phyloP scores from a whole-genome alignment of 306 rosid genomes.

The Betula pendula region DNA sequence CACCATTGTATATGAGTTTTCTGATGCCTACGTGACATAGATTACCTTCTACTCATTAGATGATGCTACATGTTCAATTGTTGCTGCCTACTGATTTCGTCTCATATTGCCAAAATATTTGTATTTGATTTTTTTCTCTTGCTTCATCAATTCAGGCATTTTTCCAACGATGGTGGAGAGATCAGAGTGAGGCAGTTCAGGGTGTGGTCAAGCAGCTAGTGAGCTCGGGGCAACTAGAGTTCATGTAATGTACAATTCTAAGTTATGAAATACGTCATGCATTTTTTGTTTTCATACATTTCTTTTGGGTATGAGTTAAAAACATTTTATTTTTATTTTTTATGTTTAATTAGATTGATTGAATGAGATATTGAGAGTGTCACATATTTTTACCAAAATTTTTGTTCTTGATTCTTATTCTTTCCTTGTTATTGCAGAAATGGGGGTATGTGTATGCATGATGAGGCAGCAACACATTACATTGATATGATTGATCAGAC shows the following conservation, averaged over 20 bases:
- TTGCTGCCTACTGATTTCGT: background rate
- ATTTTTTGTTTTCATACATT: background rate
- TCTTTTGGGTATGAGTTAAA: background rate
- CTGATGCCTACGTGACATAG: background rate
- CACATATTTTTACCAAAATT: background rate
- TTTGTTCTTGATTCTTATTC: constrained; percentile 35
- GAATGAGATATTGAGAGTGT: constrained; percentile 32
- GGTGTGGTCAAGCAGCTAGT: constrained; percentile 55
- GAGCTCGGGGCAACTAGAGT: constrained; percentile 76
- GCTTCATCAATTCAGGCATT: constrained; percentile 48
- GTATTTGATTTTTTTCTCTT: background rate
- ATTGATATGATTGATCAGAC: constrained; percentile 95
- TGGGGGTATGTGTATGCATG: constrained; percentile 95
- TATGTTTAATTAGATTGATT: constrained; percentile 13
- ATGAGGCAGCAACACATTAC: constrained; percentile 84
- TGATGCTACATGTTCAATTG: background rate
- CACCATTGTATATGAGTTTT: background rate
- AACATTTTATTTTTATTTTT: background rate
- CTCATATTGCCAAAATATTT: background rate
- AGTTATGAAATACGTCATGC: background rate
- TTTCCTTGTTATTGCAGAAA: constrained; percentile 57
- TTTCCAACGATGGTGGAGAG: constrained; percentile 90
- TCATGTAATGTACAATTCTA: constrained; percentile 48
- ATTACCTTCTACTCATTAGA: background rate
- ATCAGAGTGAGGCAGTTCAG: constrained; percentile 52